These are phyloP conservation scores for Typha latifolia DNA, from an alignment of 176 grass and related monocot species.

Conservation along the genomic window DNA sequence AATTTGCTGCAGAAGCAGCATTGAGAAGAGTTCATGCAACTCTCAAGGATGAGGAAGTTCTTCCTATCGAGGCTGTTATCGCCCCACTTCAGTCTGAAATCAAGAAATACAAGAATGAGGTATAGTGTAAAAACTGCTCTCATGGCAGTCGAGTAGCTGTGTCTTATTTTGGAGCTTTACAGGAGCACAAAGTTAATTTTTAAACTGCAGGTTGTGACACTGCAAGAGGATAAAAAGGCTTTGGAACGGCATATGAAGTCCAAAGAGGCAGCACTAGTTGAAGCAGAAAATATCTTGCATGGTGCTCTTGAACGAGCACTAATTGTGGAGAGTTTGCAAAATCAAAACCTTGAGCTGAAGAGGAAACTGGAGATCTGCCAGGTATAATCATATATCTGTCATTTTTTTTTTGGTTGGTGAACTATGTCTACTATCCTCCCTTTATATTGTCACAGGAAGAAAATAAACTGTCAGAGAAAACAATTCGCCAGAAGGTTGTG, in stretches of 20 bases:
- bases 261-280: constrained; percentile 74
- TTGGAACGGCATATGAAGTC: constrained; percentile 63
- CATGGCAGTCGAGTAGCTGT: neutral
- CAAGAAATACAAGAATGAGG: constrained; percentile 64
- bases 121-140: constrained; percentile 5
- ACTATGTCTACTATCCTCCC: neutral
- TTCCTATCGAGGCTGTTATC: constrained; percentile 69
- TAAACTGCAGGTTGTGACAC: constrained; percentile 49
- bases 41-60: constrained; percentile 65
- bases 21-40: constrained; percentile 61
- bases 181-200: neutral
- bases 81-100: constrained; percentile 83
- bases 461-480: constrained; percentile 78
- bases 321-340: constrained; percentile 78
- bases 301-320: constrained; percentile 72
- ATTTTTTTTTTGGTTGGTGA: neutral
- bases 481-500: constrained; percentile 52
- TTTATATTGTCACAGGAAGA: constrained; percentile 44
- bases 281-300: constrained; percentile 65
- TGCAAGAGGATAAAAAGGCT: constrained; percentile 80
- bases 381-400: constrained; percentile 15
- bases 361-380: constrained; percentile 86
- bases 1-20: constrained; percentile 66
- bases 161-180: constrained; percentile 5
- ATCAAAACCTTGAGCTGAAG: constrained; percentile 75